phyloP scores from a whole-genome alignment of 805 yeast species.

The Candida caryicola region DNA sequence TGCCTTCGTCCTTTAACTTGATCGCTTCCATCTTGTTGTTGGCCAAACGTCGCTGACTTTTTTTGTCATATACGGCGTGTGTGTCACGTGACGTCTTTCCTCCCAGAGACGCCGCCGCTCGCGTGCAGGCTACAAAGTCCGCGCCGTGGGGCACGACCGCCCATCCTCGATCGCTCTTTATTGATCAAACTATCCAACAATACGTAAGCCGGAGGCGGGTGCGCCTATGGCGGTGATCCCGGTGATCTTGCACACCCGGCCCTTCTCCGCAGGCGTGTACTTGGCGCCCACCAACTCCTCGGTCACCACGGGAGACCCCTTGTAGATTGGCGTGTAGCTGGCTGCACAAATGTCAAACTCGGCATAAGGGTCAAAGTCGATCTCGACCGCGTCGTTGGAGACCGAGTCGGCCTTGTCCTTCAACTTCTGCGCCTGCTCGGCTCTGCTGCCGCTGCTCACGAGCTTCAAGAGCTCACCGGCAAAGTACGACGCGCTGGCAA shows the following conservation, averaged over 20 bases:
- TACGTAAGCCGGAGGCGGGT: constrained; percentile 85
- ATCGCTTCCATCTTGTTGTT: constrained; percentile 39
- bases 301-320: constrained; percentile 60
- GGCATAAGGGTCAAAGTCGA: constrained; percentile 90
- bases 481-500: constrained; percentile 82
- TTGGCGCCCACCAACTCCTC: constrained; percentile 91
- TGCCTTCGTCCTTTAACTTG: constrained; percentile 67
- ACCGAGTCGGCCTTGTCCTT: constrained; percentile 75
- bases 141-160: too few species aligned
- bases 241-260: constrained; percentile 74
- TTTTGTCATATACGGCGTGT: too few species aligned
- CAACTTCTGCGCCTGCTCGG: constrained; percentile 83
- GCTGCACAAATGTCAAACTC: constrained; percentile 88
- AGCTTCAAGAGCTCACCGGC: constrained; percentile 79
- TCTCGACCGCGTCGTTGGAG: constrained; percentile 82
- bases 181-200: constrained; percentile 21
- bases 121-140: too few species aligned
- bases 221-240: constrained; percentile 80
- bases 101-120: too few species aligned
- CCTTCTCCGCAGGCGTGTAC: constrained; percentile 75
- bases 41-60: too few species aligned
- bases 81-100: too few species aligned
- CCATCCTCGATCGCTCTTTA: too few species aligned
- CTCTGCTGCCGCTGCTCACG: constrained; percentile 70
- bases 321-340: constrained; percentile 84